These are phyloP conservation scores for Citrus inodora DNA, from an alignment of 345 rosid species.

Conservation along the genomic window DNA sequence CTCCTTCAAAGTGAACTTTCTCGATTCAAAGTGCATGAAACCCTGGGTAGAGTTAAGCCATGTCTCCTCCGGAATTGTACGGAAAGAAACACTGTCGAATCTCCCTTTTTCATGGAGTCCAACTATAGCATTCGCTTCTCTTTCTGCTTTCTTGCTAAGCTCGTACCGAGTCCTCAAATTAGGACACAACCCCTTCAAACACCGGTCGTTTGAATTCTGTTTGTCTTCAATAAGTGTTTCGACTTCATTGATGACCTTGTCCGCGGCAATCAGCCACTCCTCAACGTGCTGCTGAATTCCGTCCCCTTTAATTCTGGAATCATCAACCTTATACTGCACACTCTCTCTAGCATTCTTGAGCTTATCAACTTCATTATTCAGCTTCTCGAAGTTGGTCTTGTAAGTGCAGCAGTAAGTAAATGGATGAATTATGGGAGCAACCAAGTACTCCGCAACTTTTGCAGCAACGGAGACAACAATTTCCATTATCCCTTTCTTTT, in stretches of 20 bases:
- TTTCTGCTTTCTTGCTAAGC: slow-evolving; percentile 13
- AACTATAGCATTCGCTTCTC: background rate
- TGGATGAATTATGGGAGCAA: no score
- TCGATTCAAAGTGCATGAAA: slow-evolving; percentile 19
- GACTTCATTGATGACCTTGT: background rate
- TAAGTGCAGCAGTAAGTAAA: no score
- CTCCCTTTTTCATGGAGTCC: background rate
- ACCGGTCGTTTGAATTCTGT: background rate
- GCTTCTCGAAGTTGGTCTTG: no score
- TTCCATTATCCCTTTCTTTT: no score
- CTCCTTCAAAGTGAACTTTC: background rate
- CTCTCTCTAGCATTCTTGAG: no score
- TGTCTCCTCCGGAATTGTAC: background rate
- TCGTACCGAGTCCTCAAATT: background rate
- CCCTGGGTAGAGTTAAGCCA: background rate
- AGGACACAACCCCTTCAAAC: background rate
- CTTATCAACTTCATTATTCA: no score
- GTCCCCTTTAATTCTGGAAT: no score
- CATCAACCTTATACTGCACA: no score
- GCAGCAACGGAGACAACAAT: no score
- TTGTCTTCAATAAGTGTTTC: background rate
- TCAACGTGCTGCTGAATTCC: no score
- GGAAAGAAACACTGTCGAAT: background rate
- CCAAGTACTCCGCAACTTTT: no score
- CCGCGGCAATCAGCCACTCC: no score